Evolutionary conservation across 352 stramenopile species (phyloP).

Genomic region (Elongisporangium prolatum): DNA sequence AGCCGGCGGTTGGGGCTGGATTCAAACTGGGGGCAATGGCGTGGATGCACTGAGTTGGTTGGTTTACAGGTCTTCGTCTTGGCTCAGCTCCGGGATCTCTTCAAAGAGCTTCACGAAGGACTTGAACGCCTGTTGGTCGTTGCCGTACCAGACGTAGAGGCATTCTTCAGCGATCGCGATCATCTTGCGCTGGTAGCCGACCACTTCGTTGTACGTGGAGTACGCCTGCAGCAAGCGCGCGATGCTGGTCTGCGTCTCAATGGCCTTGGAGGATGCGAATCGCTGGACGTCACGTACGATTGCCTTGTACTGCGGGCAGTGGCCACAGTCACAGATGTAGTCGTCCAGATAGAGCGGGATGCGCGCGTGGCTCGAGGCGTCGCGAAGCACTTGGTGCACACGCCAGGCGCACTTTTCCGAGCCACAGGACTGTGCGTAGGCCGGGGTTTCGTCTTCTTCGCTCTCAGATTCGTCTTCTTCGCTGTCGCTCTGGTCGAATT

Average conservation of each 20-base stretch:
- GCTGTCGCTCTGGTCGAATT: conserved; percentile 15
- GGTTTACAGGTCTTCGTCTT: background rate
- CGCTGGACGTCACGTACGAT: conserved; percentile 42
- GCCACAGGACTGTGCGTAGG: conserved; percentile 23
- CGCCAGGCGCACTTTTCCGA: conserved; percentile 29
- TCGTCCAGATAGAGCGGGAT: conserved; percentile 40
- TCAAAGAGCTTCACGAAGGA: conserved; percentile 61
- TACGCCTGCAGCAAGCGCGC: conserved; percentile 59
- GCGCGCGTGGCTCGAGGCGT: conserved; percentile 25
- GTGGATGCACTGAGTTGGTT: too few species aligned
- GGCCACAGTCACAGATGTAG: conserved; percentile 58
- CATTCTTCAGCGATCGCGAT: conserved; percentile 49
- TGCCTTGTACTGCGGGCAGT: conserved; percentile 51
- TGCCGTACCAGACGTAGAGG: conserved; percentile 43
- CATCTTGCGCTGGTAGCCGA: conserved; percentile 51
- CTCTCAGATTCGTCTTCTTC: conserved; percentile 21
- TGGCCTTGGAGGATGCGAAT: conserved; percentile 21
- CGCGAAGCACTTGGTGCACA: conserved; percentile 8
- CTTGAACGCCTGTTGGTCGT: conserved; percentile 60
- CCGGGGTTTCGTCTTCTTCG: conserved; percentile 7
- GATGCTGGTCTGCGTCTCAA: conserved; percentile 28
- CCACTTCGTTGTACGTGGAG: conserved; percentile 67
- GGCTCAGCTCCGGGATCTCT: conserved; percentile 39
- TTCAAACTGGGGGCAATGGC: background rate
- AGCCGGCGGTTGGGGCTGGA: conserved; percentile 6